phyloP scores from a whole-genome alignment of 495 filamentous ascomycete species.

The Amphirosellinia nigrospora region DNA sequence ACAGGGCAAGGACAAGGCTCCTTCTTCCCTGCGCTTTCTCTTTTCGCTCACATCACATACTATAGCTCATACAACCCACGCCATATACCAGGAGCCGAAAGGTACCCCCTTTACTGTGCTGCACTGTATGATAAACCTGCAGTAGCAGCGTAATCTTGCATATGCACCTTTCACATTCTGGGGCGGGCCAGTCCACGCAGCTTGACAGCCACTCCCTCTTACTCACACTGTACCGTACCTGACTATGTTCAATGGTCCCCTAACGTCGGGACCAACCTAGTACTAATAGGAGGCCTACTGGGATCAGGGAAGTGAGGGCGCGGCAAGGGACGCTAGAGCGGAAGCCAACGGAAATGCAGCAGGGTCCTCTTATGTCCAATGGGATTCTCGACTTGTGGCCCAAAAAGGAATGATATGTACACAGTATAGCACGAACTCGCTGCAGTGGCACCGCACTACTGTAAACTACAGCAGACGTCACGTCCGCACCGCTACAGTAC shows the following conservation, averaged over 20 bases:
- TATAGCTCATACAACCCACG: no score
- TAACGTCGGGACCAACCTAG: conserved; percentile 8
- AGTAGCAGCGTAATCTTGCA: conserved; percentile 26
- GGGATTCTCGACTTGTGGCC: background rate
- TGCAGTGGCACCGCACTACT: background rate
- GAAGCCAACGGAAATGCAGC: conserved; percentile 3
- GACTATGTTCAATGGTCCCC: background rate
- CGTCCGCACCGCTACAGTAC: background rate
- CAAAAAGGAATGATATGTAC: conserved; percentile 8
- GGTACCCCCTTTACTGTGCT: background rate
- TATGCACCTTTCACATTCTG: conserved; percentile 4
- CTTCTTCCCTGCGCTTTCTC: background rate
- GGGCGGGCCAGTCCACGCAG: background rate
- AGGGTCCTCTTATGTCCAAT: background rate
- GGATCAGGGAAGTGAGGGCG: background rate
- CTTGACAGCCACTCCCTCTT: background rate
- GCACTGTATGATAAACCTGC: conserved; percentile 10
- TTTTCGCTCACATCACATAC: background rate
- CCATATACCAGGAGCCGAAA: background rate
- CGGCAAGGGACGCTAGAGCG: background rate
- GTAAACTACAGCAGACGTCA: background rate
- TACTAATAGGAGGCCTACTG: background rate
- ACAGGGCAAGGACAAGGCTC: conserved; percentile 7
- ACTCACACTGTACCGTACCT: background rate
- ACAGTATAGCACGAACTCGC: background rate